Percentiles rank a stretch among this genome's conserved stretches.
phyloP scores from a whole-genome alignment of 2,329 filamentous ascomycete genomes.

The Fusarium scirpi region DNA sequence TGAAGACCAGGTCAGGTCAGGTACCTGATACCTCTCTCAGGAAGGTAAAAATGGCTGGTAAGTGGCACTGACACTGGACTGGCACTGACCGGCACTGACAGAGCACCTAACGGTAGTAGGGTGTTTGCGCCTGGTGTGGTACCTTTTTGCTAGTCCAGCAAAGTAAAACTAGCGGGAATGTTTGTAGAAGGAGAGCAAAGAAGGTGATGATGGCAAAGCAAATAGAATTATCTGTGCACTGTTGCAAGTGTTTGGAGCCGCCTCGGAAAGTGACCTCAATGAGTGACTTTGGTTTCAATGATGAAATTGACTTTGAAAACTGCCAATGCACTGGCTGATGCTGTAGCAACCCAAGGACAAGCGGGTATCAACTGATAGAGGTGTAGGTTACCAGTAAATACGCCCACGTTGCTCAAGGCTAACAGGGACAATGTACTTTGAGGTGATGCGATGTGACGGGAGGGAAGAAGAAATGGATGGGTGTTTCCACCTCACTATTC shows the following conservation, averaged over 20 bases:
- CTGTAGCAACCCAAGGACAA: constrained; percentile 26
- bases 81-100: constrained; percentile 7
- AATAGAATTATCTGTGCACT: constrained; percentile 25
- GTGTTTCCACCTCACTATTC: constrained; percentile 41
- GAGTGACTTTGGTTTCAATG: constrained; percentile 4
- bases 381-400: constrained; percentile 6
- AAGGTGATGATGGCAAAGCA: constrained; percentile 8
- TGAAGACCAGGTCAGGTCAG: constrained; percentile 16
- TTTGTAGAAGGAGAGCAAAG: constrained; percentile 7
- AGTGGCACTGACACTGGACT: constrained; percentile 19
- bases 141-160: constrained; percentile 2
- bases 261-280: constrained; percentile 26
- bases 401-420: constrained; percentile 16
- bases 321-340: constrained; percentile 1
- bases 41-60: constrained; percentile 13
- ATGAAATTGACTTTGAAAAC: constrained; percentile 5
- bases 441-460: constrained; percentile 2
- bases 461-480: background rate
- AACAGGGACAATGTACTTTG: background rate
- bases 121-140: background rate
- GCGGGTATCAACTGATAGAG: constrained; percentile 5
- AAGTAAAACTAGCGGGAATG: background rate
- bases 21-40: background rate
- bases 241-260: constrained; percentile 20
- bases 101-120: constrained; percentile 6